Conservation (phyloP, 495 filamentous ascomycete genomes). For the Cladorrhinum samala region DNA sequence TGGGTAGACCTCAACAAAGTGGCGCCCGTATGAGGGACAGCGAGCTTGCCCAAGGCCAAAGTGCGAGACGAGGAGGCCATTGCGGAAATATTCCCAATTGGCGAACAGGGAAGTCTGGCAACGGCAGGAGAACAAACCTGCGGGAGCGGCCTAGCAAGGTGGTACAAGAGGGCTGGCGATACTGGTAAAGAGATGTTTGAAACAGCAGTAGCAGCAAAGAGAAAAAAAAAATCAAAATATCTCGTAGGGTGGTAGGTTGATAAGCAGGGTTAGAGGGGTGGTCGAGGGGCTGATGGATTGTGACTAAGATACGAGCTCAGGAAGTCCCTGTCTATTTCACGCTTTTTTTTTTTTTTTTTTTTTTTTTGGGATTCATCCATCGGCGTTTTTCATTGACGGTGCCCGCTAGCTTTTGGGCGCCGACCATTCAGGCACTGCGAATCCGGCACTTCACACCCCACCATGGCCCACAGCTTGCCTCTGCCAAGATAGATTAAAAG, state of each 20-base stretch:
- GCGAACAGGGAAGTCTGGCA: constrained; percentile 9
- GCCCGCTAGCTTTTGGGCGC: background rate
- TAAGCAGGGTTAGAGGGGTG: constrained; percentile 3
- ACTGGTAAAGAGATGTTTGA: background rate
- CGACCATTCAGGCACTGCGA: constrained; percentile 3
- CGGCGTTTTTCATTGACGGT: constrained; percentile 1
- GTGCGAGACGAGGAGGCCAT: constrained; percentile 31
- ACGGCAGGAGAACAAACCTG: background rate
- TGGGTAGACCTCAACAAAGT: constrained; percentile 18
- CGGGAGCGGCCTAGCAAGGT: background rate
- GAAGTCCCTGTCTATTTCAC: constrained; percentile 8
- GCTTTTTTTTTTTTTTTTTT: constrained; percentile 13
- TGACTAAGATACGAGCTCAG: constrained; percentile 15
- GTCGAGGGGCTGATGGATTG: constrained; percentile 10
- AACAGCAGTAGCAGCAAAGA: background rate
- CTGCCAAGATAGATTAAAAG: constrained; percentile 4
- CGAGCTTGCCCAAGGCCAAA: constrained; percentile 30
- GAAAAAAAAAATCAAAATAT: constrained; percentile 3
- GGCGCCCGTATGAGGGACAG: constrained; percentile 18
- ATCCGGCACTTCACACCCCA: constrained; percentile 4
- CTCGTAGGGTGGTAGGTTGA: constrained; percentile 1
- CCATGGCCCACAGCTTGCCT: background rate
- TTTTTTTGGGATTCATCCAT: constrained; percentile 3
- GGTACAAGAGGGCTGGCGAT: background rate
- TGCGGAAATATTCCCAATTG: constrained; percentile 21